Evolutionary conservation across 768 basidiomycete genomes (phyloP), one percentile per base, ranked within the genome.

Genomic region (Boletus subparvulus): DNA sequence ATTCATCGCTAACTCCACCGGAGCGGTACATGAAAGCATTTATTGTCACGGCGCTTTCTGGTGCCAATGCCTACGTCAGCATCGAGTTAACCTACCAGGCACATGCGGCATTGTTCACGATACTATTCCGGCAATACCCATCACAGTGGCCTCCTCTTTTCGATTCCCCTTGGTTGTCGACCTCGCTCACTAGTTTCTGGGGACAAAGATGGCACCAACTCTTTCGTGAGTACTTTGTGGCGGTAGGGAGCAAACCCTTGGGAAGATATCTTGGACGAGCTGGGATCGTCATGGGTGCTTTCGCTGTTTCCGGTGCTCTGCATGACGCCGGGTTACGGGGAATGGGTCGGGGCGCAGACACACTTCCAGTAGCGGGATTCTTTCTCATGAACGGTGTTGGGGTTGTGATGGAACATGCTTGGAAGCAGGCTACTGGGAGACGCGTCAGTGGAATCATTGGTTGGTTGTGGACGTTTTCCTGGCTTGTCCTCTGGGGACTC

Each of bases 101-200:
- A 32, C 43, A 69, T 45, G 76, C 83, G 4, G 33, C 83, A 14
- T 40, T 82, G 39, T 79, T 76, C 33, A 69, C 83, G 32, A 46
- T 75, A 37, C 48, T 84, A 30, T 76, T 87, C 45, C 62, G 65
- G 26, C 83, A 86, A 65, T 59, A 73, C 45, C 78, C 79, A 0
- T 73, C 71, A 0, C 75, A 82, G 48, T 88, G 86, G 85, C 88
- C 87, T 0, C 87, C 85, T 2, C 56, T 83, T 24, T 87, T 87
- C 67, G 73, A 81, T 52, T 49, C 70, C 7, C 88, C 88, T 4
- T 88, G 81, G 80, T 41, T 65, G 11, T 67, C 83, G 0, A 82
- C 81, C 4, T 87, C 85, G 5, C 69, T 90, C n/a, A 67, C 73
- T 37, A 78, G 83, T 24, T 82, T 86, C 54, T 90, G 88, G 88